Evolutionary conservation across 169 alveolate species (phyloP).

Genomic region (Pseudocohnilembus persalinus): DNA sequence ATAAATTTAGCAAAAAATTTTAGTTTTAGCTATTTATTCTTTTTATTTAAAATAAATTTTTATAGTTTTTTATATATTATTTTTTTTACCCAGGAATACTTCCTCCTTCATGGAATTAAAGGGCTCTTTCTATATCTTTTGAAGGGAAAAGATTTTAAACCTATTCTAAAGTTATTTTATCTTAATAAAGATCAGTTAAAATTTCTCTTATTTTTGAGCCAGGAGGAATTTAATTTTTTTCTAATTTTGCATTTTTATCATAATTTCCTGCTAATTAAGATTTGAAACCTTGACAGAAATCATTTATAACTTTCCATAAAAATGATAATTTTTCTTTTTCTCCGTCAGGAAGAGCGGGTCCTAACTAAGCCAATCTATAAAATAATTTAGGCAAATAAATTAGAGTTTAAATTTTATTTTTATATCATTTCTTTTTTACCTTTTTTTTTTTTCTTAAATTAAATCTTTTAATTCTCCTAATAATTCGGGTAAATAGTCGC

Average conservation of each 20-base stretch:
- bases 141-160: conserved; percentile 68
- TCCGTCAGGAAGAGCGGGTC: background rate
- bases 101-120: conserved; percentile 96
- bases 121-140: conserved; percentile 94
- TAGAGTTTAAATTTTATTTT: too few species aligned
- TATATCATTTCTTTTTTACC: background rate
- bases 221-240: conserved; percentile 58
- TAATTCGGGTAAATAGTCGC: conserved; percentile 95
- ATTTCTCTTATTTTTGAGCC: conserved; percentile 71
- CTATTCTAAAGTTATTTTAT: conserved; percentile 34
- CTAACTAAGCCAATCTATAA: background rate
- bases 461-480: conserved; percentile 84
- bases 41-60: too few species aligned
- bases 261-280: conserved; percentile 69
- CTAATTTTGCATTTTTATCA: conserved; percentile 45
- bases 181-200: conserved; percentile 61
- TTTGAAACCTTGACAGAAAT: conserved; percentile 64
- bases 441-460: conserved; percentile 26
- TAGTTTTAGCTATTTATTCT: too few species aligned
- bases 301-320: conserved; percentile 28
- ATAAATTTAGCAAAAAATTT: background rate
- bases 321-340: background rate
- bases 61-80: too few species aligned
- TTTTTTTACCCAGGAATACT: conserved; percentile 91
- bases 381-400: too few species aligned